Base-by-base conservation (phyloP, 1,284 basidiomycete species). In the Boletellus sp. region DNA sequence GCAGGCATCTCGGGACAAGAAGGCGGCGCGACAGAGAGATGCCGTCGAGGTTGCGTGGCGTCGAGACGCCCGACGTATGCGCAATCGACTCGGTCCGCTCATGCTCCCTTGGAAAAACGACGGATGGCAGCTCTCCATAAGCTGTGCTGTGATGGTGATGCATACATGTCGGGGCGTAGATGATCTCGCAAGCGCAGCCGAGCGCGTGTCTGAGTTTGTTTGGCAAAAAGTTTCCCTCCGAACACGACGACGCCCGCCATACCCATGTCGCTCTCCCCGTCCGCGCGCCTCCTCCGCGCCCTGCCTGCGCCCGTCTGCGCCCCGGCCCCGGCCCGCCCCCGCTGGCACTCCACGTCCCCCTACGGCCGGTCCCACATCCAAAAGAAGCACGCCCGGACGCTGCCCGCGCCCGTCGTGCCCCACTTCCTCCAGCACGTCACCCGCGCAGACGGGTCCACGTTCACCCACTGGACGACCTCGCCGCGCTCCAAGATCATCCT, bases 401-500 rank as follows among this genome's bases (percentile, higher is more conserved):
- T 93, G 1, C 91, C 91, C 4, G 82, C 84, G 51, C 91, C 91
- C 3, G 69, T 91, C 54, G 84, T 91, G 0, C 87, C 89, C 16
- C 82, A 86, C 52, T 94, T 86, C 64, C 84, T 89, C 6, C 91
- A 93, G 66, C 79, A 76, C 48, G 85, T 94, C 50, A 77, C 88
- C 47, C 81, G 88, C 54, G 81, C 89, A 0, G 91, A 94, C 67
- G 91, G 91, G n/a, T 86, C 86, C 16, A 87, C 87, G 1, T 91
- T 90, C 65, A 82, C 80, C 2, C 87, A 92, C 55, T 87, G 84
- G 76, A 89, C 87, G 8, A 93, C 91, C 0, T 90, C 90, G 0
- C 91, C 91, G 0, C 80, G 82, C 5, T 84, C 86, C 3, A 67
- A 79, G 35, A 75, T 90, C 35, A 78, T 81, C 34, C 72, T 92